Conservation (phyloP, 2,329 filamentous ascomycete species). For the Periconia digitata region DNA sequence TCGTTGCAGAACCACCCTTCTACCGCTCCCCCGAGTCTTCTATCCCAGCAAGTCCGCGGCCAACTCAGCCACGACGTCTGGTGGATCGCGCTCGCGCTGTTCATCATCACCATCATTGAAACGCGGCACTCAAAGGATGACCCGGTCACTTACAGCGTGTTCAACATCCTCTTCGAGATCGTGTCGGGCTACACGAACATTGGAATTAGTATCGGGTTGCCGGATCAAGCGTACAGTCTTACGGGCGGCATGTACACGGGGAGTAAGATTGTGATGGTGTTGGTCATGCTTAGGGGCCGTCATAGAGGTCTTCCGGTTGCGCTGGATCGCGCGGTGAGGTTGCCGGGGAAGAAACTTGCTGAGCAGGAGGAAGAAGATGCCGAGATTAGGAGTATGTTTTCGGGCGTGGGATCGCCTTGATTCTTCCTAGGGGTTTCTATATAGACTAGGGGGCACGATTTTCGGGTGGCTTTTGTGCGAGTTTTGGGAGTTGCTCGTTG, state of each 20-base stretch:
- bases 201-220: constrained; percentile 22
- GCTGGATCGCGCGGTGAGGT: constrained; percentile 21
- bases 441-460: too few relatives aligned
- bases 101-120: constrained; percentile 25
- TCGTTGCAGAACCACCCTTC: constrained; percentile 16
- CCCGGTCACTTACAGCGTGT: constrained; percentile 22
- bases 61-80: constrained; percentile 26
- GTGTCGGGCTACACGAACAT: constrained; percentile 25
- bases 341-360: constrained; percentile 20
- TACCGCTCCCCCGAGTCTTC: constrained; percentile 18
- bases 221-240: constrained; percentile 23
- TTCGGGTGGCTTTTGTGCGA: too few relatives aligned
- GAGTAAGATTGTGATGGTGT: constrained; percentile 23
- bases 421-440: too few relatives aligned
- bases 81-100: constrained; percentile 24
- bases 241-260: constrained; percentile 24
- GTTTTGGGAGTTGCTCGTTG: too few relatives aligned
- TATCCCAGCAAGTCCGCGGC: constrained; percentile 23
- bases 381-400: constrained; percentile 19
- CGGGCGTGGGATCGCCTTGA: too few relatives aligned
- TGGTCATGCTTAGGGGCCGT: constrained; percentile 20
- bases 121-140: constrained; percentile 23
- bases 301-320: constrained; percentile 24
- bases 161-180: constrained; percentile 24
- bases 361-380: constrained; percentile 24